phyloP scores from a whole-genome alignment of 305 asterid species.

The Salvia sclarea region DNA sequence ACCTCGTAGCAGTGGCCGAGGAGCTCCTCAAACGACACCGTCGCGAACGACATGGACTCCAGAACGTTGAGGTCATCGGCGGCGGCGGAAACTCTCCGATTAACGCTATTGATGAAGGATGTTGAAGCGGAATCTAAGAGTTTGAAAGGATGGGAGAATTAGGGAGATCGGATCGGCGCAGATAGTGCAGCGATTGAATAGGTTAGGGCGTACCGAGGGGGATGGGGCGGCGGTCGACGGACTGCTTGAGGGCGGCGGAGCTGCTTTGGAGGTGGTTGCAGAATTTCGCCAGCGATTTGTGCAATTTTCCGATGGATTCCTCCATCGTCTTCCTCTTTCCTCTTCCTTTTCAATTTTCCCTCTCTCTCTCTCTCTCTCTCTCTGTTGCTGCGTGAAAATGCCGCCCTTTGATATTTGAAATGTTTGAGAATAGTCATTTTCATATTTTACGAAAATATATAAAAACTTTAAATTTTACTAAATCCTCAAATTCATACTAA shows the following conservation, averaged over 20 bases:
- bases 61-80: constrained; percentile 72
- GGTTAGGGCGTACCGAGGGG: constrained; percentile 63
- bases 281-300: constrained; percentile 66
- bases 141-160: background rate
- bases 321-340: constrained; percentile 51
- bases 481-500: no score
- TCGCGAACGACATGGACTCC: constrained; percentile 81
- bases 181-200: background rate
- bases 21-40: constrained; percentile 96
- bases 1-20: constrained; percentile 89
- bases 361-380: background rate
- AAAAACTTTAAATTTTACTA: no score
- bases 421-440: no score
- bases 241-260: constrained; percentile 74
- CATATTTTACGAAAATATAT: no score
- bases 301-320: constrained; percentile 58
- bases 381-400: no score
- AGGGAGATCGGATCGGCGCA: background rate
- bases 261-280: constrained; percentile 76
- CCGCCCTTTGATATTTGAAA: no score
- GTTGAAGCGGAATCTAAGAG: constrained; percentile 83
- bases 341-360: background rate
- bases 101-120: constrained; percentile 70
- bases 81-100: constrained; percentile 58
- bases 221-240: constrained; percentile 86